These are phyloP conservation scores for Anisodus tanguticus DNA, from an alignment of 257 asterid species.

Conservation along the genomic window DNA sequence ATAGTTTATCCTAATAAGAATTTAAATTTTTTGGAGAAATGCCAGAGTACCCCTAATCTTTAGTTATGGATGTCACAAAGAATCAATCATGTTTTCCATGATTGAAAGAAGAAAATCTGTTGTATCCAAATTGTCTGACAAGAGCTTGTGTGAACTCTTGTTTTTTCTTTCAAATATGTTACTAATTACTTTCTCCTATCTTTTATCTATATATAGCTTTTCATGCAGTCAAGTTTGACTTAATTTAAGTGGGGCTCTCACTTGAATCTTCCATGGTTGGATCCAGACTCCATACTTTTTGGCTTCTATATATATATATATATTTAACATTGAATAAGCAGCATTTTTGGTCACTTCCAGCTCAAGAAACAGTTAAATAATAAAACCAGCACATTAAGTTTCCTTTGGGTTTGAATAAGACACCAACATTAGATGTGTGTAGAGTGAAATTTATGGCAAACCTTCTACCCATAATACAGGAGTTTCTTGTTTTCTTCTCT, in stretches of 20 bases:
- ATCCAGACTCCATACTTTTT: not conserved
- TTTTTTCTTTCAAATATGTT: not conserved
- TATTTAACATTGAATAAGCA: not conserved
- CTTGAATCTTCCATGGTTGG: not conserved
- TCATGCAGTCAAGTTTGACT: slow-evolving; percentile 21
- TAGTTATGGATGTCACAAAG: not conserved
- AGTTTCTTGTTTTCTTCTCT: slow-evolving; percentile 1
- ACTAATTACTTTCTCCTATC: not conserved
- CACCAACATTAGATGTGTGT: slow-evolving; percentile 5
- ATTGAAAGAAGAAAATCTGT: not conserved
- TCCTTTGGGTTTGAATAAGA: slow-evolving; percentile 9
- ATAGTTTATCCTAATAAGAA: not conserved
- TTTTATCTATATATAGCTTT: not conserved
- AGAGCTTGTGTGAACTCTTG: not conserved
- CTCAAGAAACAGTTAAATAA: slow-evolving; percentile 2
- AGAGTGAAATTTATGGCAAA: not conserved
- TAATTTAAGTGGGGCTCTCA: not conserved
- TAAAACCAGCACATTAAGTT: not conserved
- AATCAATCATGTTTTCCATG: not conserved
- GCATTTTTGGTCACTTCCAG: not conserved
- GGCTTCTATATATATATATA: not conserved
- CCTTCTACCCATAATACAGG: not conserved
- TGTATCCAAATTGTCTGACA: not conserved
- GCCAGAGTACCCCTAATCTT: not conserved
- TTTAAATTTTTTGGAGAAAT: not conserved